Base-by-base conservation (phyloP, 495 filamentous ascomycete species). In the Penicillium cosmopolitanum region DNA sequence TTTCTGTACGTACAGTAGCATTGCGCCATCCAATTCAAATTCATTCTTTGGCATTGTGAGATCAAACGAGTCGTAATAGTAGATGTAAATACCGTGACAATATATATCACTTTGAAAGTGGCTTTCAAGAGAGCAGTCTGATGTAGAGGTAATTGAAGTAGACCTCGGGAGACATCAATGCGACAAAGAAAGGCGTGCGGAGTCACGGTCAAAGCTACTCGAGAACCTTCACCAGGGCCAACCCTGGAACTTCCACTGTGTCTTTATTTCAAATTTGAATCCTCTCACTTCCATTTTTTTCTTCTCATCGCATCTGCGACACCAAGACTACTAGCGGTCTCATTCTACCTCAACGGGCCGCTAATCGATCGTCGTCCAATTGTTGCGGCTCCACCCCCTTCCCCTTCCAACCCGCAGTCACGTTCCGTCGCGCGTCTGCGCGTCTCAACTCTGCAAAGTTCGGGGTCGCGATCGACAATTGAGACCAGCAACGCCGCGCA, bases 341-440 rank as follows among this genome's bases (percentile, higher is more conserved):
- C 21, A 48, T 9, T 25, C 19, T 48, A 7, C 15, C 15, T 13
- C 42, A 19, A n/a, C 21, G 9, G 9, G 19, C 15, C 10, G 8
- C 21, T 28, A n/a, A 28, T 6, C 36, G 36, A 38, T 15, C 46
- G 46, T 28, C 23, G 2, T 13, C 4, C 16, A 19, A 13, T 35
- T 44, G 42, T 42, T 31, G 42, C 34, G 56, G 46, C 62, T 57
- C 53, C 53, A 58, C 55, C 54, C 23, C 35, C 56, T 33, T 0
- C 6, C 34, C 7, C 23, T 51, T 4, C 28, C 25, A 28, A 9
- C 28, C 44, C 47, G 56, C 53, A 54, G 50, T 68, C 68, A 68
- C 68, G 66, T 66, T 68, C 63, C 60, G 61, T 65, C 65, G 66
- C 68, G 65, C 60, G 64, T 66, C 61, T 68, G 68, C 68, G 68